Conservation (phyloP, 2,329 filamentous ascomycete species). For the Plectosphaerella cucumerina region DNA sequence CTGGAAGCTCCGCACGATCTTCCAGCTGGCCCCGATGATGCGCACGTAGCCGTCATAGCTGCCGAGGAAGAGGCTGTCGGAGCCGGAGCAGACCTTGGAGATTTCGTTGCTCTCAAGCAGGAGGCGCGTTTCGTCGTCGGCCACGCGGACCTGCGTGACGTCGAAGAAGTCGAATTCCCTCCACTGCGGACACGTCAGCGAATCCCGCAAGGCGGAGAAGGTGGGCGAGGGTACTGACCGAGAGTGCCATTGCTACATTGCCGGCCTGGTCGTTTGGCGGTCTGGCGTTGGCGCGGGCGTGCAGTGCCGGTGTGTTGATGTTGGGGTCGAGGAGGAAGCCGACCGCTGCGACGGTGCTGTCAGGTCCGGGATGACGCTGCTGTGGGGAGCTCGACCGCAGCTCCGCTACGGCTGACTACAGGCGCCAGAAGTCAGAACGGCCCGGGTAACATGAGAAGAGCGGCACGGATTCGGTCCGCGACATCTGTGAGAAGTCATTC, state of each 20-base stretch:
- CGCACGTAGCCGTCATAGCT: slow-evolving; percentile 81
- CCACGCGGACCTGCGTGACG: slow-evolving; percentile 76
- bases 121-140: slow-evolving; percentile 72
- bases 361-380: slow-evolving; percentile 20
- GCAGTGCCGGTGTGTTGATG: not conserved
- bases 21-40: slow-evolving; percentile 84
- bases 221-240: slow-evolving; percentile 3
- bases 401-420: not conserved
- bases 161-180: slow-evolving; percentile 99
- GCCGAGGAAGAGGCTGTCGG: slow-evolving; percentile 85
- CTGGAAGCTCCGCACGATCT: slow-evolving; percentile 79
- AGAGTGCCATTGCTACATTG: slow-evolving; percentile 15
- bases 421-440: not conserved
- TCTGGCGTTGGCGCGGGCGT: too few relatives aligned
- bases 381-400: slow-evolving; percentile 12
- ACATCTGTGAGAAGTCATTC: too few relatives aligned
- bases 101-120: slow-evolving; percentile 81
- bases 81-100: slow-evolving; percentile 79
- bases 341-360: not conserved
- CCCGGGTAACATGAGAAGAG: too few relatives aligned
- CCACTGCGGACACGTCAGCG: slow-evolving; percentile 60
- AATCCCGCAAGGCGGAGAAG: not conserved
- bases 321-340: not conserved
- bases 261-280: not conserved
- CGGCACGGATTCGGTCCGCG: too few relatives aligned